Base-by-base conservation (phyloP, 2,329 filamentous ascomycete genomes). In the Xylariaceae sp. region DNA sequence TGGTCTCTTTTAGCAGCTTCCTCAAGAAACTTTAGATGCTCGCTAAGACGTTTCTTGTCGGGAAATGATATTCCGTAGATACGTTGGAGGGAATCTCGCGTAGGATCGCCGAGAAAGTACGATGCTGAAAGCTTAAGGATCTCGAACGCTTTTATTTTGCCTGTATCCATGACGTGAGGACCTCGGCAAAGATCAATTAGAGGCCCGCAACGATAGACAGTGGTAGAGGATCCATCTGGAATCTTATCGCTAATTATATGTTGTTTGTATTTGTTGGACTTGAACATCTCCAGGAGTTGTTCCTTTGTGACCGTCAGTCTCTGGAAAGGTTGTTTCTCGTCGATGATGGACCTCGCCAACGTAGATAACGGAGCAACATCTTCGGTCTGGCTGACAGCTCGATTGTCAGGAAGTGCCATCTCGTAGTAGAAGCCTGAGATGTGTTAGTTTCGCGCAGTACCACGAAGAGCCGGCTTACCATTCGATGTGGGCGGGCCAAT, bases 1-100 rank as follows among this genome's bases (percentile, higher is more conserved):
- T 99, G 94, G 69, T 97, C 94, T 60, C 94, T 88, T 81, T 96
- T 96, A 57, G 94, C 93, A n/a, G 94, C 94, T 76, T 99, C 94
- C 67, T 96, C 93, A 24, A 99, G 82, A 76, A 96, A 95, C 69
- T 93, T 92, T 76, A 96, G 87, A 78, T 97, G 92, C 67, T 95
- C 92, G 40, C 89, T 86, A 77, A 99, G 90, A 67, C 86, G 83
- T 77, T 96, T 96, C 83, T 99, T 97, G 75, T 96, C 92, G 3
- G 93, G 93, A 73, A 85, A 99, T 5, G 92, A 95, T 53, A 99
- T 88, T 74, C 94, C 94, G 67, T 97, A 96, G 66, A 99, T 95
- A 68, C 94, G 88, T 76, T 99, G 94, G 39, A 99, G 82, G 23
- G 92, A 95, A 74, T 97, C 93, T 72, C 97, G 97, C 69, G 88